A percentile compares a stretch with the other conserved stretches of the same genome.
Conservation (phyloP, 2,329 filamentous ascomycete species). For the Xylariales sp. region DNA sequence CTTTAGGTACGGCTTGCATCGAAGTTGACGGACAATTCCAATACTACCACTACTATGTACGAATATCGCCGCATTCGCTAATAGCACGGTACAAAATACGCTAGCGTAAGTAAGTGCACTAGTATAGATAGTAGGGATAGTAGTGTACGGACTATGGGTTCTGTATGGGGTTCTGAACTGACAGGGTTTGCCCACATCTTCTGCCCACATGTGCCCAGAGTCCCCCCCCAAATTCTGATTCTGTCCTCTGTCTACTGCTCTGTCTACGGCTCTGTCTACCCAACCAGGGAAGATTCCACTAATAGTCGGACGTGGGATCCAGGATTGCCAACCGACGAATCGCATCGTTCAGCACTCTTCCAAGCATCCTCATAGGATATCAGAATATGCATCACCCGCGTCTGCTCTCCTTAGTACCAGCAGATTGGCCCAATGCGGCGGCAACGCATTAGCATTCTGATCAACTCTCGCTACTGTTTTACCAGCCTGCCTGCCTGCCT, state of each 20-base stretch:
- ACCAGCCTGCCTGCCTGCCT: background rate
- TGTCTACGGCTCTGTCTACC: conserved; percentile 39
- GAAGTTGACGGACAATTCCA: background rate
- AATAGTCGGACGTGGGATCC: conserved; percentile 38
- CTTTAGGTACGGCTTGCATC: background rate
- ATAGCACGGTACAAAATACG: background rate
- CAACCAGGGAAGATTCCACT: conserved; percentile 44
- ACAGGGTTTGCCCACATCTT: conserved; percentile 36
- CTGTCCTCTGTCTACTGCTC: background rate
- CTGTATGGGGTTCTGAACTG: conserved; percentile 21
- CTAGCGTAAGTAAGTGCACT: no score
- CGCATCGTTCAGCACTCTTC: conserved; percentile 46
- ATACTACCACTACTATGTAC: background rate
- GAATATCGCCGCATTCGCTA: conserved; percentile 10
- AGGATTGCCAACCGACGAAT: conserved; percentile 52
- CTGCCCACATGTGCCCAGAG: conserved; percentile 28
- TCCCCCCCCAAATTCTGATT: conserved; percentile 16
- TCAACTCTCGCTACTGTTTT: conserved; percentile 23
- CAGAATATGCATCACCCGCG: conserved; percentile 55
- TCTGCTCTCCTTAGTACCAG: conserved; percentile 50
- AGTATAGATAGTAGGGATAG: no score
- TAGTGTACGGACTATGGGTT: background rate
- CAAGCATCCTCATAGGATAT: conserved; percentile 55
- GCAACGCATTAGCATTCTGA: conserved; percentile 41
- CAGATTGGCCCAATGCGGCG: conserved; percentile 58